Base-by-base conservation (phyloP, 2,329 filamentous ascomycete species). In the Epichloe festucae region DNA sequence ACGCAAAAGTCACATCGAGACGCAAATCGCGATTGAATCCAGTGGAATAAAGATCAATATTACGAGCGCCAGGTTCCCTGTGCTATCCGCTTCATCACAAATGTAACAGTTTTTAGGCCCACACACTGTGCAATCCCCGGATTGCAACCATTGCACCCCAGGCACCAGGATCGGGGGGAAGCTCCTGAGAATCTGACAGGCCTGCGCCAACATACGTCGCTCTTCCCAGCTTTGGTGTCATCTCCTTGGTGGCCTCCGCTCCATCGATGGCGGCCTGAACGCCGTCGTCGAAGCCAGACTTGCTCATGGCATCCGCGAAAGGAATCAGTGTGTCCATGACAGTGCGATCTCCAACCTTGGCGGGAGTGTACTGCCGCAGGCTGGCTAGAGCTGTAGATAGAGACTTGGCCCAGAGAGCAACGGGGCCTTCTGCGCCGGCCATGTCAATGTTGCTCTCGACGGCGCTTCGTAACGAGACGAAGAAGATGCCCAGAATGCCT, bases 131-230 rank as follows among this genome's bases (percentile, higher is more conserved):
- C 48, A 75, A 53, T 1, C 70, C 73, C 55, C 67, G 64, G 43
- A 77, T 70, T 2, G 69, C 75, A 15, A 78, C 74, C 74, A 81
- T 81, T 23, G 84, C 74, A n/a, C 82, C 84, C 72, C 82, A 81
- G 4, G 84, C 84, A 34, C 84, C 83, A 0, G 84, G 84, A 63
- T 87, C 84, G 3, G 84, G 4, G 84, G 84, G 80, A 51, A 76
- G 55, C 44, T 73, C 73, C 49, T 66, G 66, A 50, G 70, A 72
- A 53, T 76, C 76, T 3, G 70, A 70, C 27, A 31, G 27, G 43
- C 74, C 75, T 1, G 72, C 74, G 5, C 77, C 81, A 3, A 87
- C 78, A 58, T 87, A 87, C 0, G 84, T 84, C 11, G 83, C 83
- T 49, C 84, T 70, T 2, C 84, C 84, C 31, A 87, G 68, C 58